These are phyloP conservation scores for Platismatia glauca DNA, from an alignment of 495 filamentous ascomycete species.

Conservation along the genomic window DNA sequence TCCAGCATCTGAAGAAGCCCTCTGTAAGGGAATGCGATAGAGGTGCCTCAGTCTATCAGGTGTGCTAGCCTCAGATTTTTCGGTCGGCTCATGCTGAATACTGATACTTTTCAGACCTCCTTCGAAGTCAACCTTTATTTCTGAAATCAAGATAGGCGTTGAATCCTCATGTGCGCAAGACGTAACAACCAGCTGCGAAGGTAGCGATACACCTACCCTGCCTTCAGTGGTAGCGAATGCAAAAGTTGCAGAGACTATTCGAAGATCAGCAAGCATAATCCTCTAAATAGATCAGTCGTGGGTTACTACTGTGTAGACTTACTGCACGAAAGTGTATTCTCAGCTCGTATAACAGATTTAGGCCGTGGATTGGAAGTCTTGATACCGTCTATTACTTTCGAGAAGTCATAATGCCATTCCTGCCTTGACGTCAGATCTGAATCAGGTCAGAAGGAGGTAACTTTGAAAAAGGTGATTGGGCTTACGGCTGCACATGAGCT, in stretches of 20 bases:
- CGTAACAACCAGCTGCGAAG: slow-evolving; percentile 61
- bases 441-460: slow-evolving; percentile 12
- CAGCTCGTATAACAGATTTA: slow-evolving; percentile 53
- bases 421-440: slow-evolving; percentile 51
- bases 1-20: slow-evolving; percentile 7
- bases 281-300: not conserved
- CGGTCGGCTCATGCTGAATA: slow-evolving; percentile 33
- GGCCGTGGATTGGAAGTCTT: slow-evolving; percentile 46
- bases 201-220: slow-evolving; percentile 71
- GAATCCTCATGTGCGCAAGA: slow-evolving; percentile 59
- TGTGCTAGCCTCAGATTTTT: slow-evolving; percentile 19
- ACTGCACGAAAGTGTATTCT: slow-evolving; percentile 62
- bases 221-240: slow-evolving; percentile 66
- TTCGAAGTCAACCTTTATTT: slow-evolving; percentile 57
- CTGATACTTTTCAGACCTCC: slow-evolving; percentile 56
- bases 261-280: not conserved
- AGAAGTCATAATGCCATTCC: slow-evolving; percentile 66
- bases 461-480: slow-evolving; percentile 2
- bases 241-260: slow-evolving; percentile 56
- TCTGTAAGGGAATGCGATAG: slow-evolving; percentile 10
- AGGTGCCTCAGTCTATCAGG: not conserved
- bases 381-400: slow-evolving; percentile 53
- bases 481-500: slow-evolving; percentile 63
- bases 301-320: slow-evolving; percentile 25
- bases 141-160: slow-evolving; percentile 53